Evolutionary conservation across 305 asterid species (phyloP).

Genomic region (Rubia peregrina): DNA sequence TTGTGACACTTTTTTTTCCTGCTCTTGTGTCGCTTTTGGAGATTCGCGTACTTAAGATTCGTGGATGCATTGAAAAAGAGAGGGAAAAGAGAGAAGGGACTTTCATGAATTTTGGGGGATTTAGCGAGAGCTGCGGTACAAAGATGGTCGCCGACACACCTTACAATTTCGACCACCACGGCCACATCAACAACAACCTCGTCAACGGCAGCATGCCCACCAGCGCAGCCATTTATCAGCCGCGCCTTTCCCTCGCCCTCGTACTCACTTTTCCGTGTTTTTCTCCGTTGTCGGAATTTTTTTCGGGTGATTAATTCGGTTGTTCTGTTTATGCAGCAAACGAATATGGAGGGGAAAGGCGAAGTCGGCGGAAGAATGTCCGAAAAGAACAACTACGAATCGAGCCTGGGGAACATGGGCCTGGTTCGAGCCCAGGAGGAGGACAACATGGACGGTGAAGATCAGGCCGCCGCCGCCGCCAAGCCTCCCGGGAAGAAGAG

Average conservation of each 20-base stretch:
- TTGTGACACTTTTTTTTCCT: background rate
- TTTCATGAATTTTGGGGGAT: slow-evolving; percentile 88
- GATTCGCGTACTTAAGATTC: background rate
- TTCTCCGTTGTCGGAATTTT: background rate
- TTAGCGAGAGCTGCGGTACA: slow-evolving; percentile 49
- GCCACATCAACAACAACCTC: slow-evolving; percentile 13
- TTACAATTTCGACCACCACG: slow-evolving; percentile 22
- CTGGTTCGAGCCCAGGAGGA: slow-evolving; percentile 53
- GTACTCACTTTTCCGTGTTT: slow-evolving; percentile 24
- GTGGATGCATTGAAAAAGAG: slow-evolving; percentile 3
- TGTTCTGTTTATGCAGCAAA: slow-evolving; percentile 39
- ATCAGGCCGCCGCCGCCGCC: slow-evolving; percentile 62
- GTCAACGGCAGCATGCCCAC: slow-evolving; percentile 34
- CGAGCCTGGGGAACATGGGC: slow-evolving; percentile 24
- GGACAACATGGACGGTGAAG: slow-evolving; percentile 72
- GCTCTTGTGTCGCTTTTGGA: background rate
- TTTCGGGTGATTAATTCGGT: background rate
- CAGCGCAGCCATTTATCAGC: slow-evolving; percentile 40
- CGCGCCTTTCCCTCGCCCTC: slow-evolving; percentile 75
- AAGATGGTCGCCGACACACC: slow-evolving; percentile 45
- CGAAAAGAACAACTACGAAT: slow-evolving; percentile 28
- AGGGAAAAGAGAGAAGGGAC: background rate
- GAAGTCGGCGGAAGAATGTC: slow-evolving; percentile 38
- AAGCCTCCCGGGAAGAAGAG: slow-evolving; percentile 72
- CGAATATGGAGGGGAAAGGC: slow-evolving; percentile 68